Evolutionary conservation across 352 stramenopile genomes (phyloP).

Genomic region (Pythium folliculosum): DNA sequence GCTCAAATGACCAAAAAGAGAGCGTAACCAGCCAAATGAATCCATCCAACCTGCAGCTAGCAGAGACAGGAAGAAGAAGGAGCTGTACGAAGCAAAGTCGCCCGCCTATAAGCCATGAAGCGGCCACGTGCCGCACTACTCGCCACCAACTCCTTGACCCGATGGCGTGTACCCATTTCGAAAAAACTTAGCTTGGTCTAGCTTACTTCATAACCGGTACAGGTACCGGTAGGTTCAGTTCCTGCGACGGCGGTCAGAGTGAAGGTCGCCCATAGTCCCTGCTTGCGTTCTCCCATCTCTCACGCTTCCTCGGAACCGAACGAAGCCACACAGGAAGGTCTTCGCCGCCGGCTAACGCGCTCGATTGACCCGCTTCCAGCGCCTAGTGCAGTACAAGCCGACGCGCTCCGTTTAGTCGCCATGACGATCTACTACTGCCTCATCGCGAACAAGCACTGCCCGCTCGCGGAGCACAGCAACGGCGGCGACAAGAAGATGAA

Average conservation of each 20-base stretch:
- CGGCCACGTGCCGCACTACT: too few species aligned
- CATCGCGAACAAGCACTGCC: constrained; percentile 78
- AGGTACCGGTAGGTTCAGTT: constrained; percentile 15
- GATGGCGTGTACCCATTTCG: background rate
- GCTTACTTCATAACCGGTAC: background rate
- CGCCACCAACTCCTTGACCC: too few species aligned
- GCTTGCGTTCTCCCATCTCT: constrained; percentile 9
- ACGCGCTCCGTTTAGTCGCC: background rate
- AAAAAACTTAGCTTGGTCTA: constrained; percentile 8
- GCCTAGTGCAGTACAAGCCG: background rate
- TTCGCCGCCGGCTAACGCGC: background rate
- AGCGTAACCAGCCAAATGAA: too few species aligned
- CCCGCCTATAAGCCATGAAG: too few species aligned
- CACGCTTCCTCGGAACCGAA: background rate
- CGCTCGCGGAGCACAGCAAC: constrained; percentile 82
- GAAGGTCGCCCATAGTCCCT: constrained; percentile 4
- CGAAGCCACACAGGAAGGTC: background rate
- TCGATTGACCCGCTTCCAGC: background rate
- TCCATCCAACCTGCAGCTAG: too few species aligned
- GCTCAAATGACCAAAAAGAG: too few species aligned
- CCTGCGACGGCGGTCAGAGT: constrained; percentile 9
- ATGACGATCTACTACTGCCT: constrained; percentile 90
- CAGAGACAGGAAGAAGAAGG: too few species aligned
- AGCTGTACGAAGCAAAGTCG: too few species aligned
- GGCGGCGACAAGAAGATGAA: constrained; percentile 85